Conservation (phyloP, 1,284 basidiomycete genomes). For the Calocybe gambosa region DNA sequence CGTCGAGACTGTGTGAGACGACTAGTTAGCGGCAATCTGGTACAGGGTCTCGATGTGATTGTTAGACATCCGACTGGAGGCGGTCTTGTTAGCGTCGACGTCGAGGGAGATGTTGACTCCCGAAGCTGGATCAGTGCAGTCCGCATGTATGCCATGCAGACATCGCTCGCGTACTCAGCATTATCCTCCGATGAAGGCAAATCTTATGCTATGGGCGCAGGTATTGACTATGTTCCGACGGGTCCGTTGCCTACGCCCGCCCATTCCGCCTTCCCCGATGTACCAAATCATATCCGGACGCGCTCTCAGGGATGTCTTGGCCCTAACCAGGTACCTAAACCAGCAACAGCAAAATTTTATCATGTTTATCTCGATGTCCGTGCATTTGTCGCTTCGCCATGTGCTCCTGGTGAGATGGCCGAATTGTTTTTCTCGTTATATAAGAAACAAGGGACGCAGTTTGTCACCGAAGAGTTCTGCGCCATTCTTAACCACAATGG, state of each 20-base stretch:
- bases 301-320: slow-evolving; percentile 44
- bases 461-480: slow-evolving; percentile 94
- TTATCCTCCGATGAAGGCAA: slow-evolving; percentile 39
- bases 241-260: slow-evolving; percentile 54
- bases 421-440: slow-evolving; percentile 95
- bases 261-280: slow-evolving; percentile 62
- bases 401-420: slow-evolving; percentile 83
- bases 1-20: slow-evolving; percentile 84
- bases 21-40: slow-evolving; percentile 86
- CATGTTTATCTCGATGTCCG: slow-evolving; percentile 88
- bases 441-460: slow-evolving; percentile 77
- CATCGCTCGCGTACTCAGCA: slow-evolving; percentile 76
- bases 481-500: slow-evolving; percentile 89
- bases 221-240: slow-evolving; percentile 35
- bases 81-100: slow-evolving; percentile 79
- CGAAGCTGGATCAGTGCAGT: slow-evolving; percentile 82
- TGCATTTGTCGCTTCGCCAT: slow-evolving; percentile 87
- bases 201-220: slow-evolving; percentile 29
- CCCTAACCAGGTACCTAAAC: slow-evolving; percentile 30
- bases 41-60: slow-evolving; percentile 91
- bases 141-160: slow-evolving; percentile 86
- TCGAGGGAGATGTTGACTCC: slow-evolving; percentile 68
- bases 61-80: slow-evolving; percentile 92
- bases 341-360: slow-evolving; percentile 66
- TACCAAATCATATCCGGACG: slow-evolving; percentile 38